Evolutionary conservation across 2,329 filamentous ascomycete genomes (phyloP).

Genomic region (Colletotrichum scovillei): DNA sequence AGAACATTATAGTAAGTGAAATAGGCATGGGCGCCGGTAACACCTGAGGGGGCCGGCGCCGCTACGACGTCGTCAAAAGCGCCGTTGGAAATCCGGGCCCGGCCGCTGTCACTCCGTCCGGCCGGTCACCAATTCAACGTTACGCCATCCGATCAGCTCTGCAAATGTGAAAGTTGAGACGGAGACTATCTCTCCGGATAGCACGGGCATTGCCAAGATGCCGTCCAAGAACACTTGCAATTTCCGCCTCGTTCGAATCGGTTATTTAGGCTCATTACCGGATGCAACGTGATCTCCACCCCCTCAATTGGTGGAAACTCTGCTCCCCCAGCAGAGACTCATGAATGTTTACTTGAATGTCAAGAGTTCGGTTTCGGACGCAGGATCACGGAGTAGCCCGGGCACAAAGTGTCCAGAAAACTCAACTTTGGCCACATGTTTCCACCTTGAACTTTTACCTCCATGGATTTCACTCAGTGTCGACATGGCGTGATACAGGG

Average conservation of each 20-base stretch:
- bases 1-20: no score
- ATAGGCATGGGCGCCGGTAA: no score
- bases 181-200: neutral
- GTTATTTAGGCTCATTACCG: neutral
- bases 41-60: no score
- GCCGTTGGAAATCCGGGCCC: neutral
- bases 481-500: constrained; percentile 7
- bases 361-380: neutral
- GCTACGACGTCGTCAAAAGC: no score
- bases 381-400: neutral
- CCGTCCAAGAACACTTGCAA: neutral
- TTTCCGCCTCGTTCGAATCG: neutral
- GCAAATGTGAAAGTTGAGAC: neutral
- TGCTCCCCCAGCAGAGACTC: neutral
- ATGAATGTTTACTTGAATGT: neutral
- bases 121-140: neutral
- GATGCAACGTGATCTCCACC: neutral
- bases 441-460: no score
- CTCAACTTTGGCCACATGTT: no score
- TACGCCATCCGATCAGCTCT: neutral
- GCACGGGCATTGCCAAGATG: neutral
- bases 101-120: neutral
- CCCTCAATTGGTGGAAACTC: neutral
- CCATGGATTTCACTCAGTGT: no score
- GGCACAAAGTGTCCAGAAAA: neutral